phyloP scores from a whole-genome alignment of 139 green algal genomes.

The Chlorella vulgaris region DNA sequence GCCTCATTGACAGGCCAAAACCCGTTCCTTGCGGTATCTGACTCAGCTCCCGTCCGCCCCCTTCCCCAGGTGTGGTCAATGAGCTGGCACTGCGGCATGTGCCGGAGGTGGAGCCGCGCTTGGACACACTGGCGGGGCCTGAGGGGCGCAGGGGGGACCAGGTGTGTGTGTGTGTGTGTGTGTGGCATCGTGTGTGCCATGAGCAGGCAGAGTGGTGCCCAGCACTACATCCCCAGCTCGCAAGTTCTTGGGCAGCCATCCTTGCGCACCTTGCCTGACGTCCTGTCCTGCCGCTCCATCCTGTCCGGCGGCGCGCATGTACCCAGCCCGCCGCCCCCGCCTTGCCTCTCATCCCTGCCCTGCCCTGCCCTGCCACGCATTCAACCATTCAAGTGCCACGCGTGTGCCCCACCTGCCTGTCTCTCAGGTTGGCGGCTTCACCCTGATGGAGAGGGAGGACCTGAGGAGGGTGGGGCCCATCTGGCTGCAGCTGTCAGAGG shows the following conservation, averaged over 20 bases:
- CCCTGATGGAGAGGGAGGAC: constrained; percentile 80
- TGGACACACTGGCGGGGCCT: constrained; percentile 63
- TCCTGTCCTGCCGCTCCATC: too few species aligned
- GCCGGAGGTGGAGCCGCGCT: constrained; percentile 57
- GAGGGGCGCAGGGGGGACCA: constrained; percentile 40
- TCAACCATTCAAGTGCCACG: neutral
- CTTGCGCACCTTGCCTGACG: too few species aligned
- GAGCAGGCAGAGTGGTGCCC: neutral
- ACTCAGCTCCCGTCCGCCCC: too few species aligned
- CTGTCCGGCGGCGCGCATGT: too few species aligned
- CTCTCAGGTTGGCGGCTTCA: constrained; percentile 83
- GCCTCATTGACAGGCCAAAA: too few species aligned
- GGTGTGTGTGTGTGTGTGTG: neutral
- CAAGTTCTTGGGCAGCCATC: too few species aligned
- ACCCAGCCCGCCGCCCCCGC: too few species aligned
- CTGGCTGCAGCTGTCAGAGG: constrained; percentile 80
- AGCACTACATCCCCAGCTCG: too few species aligned
- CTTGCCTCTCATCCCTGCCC: too few species aligned
- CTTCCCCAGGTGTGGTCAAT: constrained; percentile 50
- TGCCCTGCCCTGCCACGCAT: neutral
- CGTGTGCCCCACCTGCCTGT: neutral
- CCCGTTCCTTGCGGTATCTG: too few species aligned
- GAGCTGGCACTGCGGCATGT: constrained; percentile 54
- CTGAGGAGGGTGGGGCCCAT: constrained; percentile 70
- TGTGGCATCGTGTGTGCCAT: neutral